Evolutionary conservation across 768 basidiomycete species (phyloP), one percentile per base, ranked within the genome.

Genomic region (Pleurotus tuoliensis): DNA sequence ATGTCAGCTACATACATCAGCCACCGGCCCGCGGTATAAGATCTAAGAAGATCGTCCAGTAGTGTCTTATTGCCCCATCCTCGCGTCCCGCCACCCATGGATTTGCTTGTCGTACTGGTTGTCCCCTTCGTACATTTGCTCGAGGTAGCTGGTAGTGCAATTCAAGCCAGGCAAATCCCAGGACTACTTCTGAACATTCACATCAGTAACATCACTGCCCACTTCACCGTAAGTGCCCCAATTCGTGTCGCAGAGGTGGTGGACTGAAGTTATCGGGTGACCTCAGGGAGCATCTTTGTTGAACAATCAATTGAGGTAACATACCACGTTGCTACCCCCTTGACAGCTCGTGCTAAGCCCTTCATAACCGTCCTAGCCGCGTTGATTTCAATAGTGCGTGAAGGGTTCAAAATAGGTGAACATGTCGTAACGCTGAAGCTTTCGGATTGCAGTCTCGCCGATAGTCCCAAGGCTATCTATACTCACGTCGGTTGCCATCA

Each of bases 271-370:
- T 25, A 4, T 25, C 24, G 0, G 24, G 24, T 25, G 24, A 1
- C 30, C 18, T 41, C 15, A 53, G 51, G 51, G 37, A n/a, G 37
- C 51, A 3, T 53, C 51, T 13, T 22, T 53, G 5, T 24, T 53
- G 8, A 53, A 41, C n/a, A 53, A 53, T 40, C 51, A 22, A 41
- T 37, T 53, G 39, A 24, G 39, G 51, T 53, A n/a, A n/a, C 24
- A 25, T 44, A 15, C 12, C 3, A 37, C 18, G 3, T 9, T 6
- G 12, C 37, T n/a, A 39, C 8, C 37, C 3, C 22, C 18, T 9
- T 9, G 5, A 34, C 30, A 13, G 8, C 15, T 37, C 6, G 38
- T 16, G 18, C n/a, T 25, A 5, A 20, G 37, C 8, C 16, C 7
- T 20, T 24, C 13, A 16, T 1, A 30, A n/a, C 49, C 37, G 12